Evolutionary conservation across 306 rosid species (phyloP).

Genomic region (Gastrolobium villosum): DNA sequence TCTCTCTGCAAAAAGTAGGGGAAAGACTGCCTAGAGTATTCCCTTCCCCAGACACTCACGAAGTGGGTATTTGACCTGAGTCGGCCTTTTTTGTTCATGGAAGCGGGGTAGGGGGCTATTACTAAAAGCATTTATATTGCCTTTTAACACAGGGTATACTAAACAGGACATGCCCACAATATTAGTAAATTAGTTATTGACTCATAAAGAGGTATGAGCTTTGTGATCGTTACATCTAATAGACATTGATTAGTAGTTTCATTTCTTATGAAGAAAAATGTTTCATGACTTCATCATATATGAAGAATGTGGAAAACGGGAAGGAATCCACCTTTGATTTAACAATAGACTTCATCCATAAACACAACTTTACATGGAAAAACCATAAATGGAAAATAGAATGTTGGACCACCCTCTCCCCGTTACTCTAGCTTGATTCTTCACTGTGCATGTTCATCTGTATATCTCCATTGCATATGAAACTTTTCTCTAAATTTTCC

Average conservation of each 20-base stretch:
- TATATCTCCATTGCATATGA: background rate
- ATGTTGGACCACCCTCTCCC: constrained; percentile 25
- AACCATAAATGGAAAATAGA: constrained; percentile 25
- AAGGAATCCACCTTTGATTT: background rate
- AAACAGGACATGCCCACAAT: too few relatives aligned
- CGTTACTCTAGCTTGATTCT: constrained; percentile 14
- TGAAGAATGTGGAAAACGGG: constrained; percentile 10
- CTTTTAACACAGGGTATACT: too few relatives aligned
- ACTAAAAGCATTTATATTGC: too few relatives aligned
- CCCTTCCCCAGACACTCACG: too few relatives aligned
- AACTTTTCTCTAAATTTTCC: constrained; percentile 25
- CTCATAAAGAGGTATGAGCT: background rate
- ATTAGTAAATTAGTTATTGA: too few relatives aligned
- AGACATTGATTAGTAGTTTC: constrained; percentile 16
- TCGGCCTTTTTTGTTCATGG: too few relatives aligned
- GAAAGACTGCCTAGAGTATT: too few relatives aligned
- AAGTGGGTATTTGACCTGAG: too few relatives aligned
- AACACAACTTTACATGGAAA: background rate
- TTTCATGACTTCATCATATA: background rate
- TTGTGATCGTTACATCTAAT: constrained; percentile 4
- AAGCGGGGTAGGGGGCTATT: too few relatives aligned
- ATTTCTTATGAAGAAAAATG: background rate
- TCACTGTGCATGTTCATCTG: constrained; percentile 1
- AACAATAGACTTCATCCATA: background rate
- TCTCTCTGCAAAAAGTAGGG: too few relatives aligned